Evolutionary conservation across 345 rosid species (phyloP), one percentile per base, ranked within the genome.

Genomic region (Linum tenue): DNA sequence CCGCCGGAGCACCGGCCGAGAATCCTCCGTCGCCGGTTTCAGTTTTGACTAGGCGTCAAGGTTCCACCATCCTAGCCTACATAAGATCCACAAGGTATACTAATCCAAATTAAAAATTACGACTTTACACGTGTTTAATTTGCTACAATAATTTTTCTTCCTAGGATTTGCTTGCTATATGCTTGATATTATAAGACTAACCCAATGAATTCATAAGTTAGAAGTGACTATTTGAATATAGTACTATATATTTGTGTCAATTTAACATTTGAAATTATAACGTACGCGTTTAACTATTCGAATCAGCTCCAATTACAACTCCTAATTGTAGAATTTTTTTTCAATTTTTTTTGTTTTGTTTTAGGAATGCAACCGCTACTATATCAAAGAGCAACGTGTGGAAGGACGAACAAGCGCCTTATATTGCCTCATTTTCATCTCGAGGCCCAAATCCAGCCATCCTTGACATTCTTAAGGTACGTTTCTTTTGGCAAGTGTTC

Each of bases 401-500:
- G 37, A 56, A 56, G 59, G 59, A 56, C 37, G 9, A n/a, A 2
- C 37, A 7, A 2, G 31, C 15, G 12, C 59, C 59, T 5, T 56
- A 56, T 22, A 7, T 56, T 1, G 59, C 59, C 22, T 56, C 59
- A 7, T 56, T 56, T 15, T 56, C 59, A 56, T 56, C 59, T 7
- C 22, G 59, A 31, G 59, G 59, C 9, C 59, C 59, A 7, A 31
- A 31, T 56, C 37, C 37, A 56, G 7, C 37, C 59, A 56, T 31
- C 12, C 37, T n/a, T 3, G 59, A 56, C 59, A 68, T 79, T 56
- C 69, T 77, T 7, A 72, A 76, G 78, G 80, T 77, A 64, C 9
- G 3, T 56, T 11, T n/a, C 22, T 22, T 22, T 22, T 22, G 31
- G 31, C 31, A 22, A 22, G 31, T 22, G 31, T 22, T 22, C 0